These are phyloP conservation scores for Paramecium sonneborni DNA, from an alignment of 73 alveolate species.

Conservation along the genomic window DNA sequence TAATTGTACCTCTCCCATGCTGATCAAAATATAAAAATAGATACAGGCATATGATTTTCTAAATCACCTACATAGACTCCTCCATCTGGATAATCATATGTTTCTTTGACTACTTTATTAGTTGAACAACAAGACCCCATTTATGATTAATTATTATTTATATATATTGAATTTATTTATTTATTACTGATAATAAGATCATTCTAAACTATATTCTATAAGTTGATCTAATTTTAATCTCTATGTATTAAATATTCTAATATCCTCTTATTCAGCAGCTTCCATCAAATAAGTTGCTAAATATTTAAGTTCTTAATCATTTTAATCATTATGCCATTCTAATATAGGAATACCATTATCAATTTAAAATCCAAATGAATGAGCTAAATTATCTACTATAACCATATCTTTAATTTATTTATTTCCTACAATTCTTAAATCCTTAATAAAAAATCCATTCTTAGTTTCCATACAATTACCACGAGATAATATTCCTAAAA, in stretches of 20 bases:
- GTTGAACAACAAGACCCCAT: slow-evolving; percentile 32
- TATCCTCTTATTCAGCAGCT: slow-evolving; percentile 64
- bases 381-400: slow-evolving; percentile 94
- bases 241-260: slow-evolving; percentile 59
- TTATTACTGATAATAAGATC: neutral
- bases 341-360: slow-evolving; percentile 88
- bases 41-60: slow-evolving; percentile 23
- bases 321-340: slow-evolving; percentile 78
- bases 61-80: slow-evolving; percentile 52
- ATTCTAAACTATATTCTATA: slow-evolving; percentile 59
- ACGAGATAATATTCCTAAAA: slow-evolving; percentile 86
- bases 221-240: slow-evolving; percentile 51
- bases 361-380: slow-evolving; percentile 91
- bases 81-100: slow-evolving; percentile 68
- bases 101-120: slow-evolving; percentile 63
- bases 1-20: slow-evolving; percentile 74
- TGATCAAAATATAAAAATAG: neutral
- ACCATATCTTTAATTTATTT: slow-evolving; percentile 83
- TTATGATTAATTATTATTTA: neutral
- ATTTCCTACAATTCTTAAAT: slow-evolving; percentile 88
- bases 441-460: slow-evolving; percentile 92
- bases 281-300: slow-evolving; percentile 73
- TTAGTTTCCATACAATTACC: slow-evolving; percentile 89
- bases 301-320: slow-evolving; percentile 84
- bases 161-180: neutral